These are phyloP conservation scores for Aspergillus ruber DNA, from an alignment of 2,329 filamentous ascomycete species.

Conservation along the genomic window DNA sequence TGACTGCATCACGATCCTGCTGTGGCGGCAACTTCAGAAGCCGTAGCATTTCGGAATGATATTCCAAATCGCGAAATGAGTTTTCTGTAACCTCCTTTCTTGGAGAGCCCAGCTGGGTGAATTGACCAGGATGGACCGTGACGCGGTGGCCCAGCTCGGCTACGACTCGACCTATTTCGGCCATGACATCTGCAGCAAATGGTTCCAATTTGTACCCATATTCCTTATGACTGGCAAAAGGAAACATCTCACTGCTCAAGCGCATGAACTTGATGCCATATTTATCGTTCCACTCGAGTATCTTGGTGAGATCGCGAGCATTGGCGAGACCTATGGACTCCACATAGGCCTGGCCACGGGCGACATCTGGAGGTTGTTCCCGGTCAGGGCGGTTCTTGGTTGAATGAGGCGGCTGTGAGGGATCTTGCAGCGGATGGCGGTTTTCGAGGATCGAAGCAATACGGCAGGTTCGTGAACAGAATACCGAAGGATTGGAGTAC, in stretches of 20 bases:
- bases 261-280: slow-evolving; percentile 91
- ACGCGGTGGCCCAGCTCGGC: slow-evolving; percentile 75
- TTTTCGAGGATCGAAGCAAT: slow-evolving; percentile 88
- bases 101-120: slow-evolving; percentile 84
- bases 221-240: slow-evolving; percentile 81
- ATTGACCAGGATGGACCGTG: slow-evolving; percentile 87
- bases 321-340: slow-evolving; percentile 75
- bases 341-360: slow-evolving; percentile 65
- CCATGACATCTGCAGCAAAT: slow-evolving; percentile 72
- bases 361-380: slow-evolving; percentile 58
- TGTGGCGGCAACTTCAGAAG: slow-evolving; percentile 72
- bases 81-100: slow-evolving; percentile 68
- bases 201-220: slow-evolving; percentile 80
- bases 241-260: slow-evolving; percentile 93
- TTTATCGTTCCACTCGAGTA: slow-evolving; percentile 85
- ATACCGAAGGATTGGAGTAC: slow-evolving; percentile 72
- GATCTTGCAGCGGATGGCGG: slow-evolving; percentile 70
- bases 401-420: slow-evolving; percentile 67
- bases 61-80: slow-evolving; percentile 74
- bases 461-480: slow-evolving; percentile 84
- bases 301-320: slow-evolving; percentile 73
- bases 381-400: slow-evolving; percentile 83
- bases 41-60: slow-evolving; percentile 77
- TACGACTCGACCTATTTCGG: slow-evolving; percentile 68
- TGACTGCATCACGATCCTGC: slow-evolving; percentile 76